A percentile compares a stretch with the other conserved stretches of the same genome.
Conservation (phyloP, 257 asterid species). For the Gynochthodes officinalis region DNA sequence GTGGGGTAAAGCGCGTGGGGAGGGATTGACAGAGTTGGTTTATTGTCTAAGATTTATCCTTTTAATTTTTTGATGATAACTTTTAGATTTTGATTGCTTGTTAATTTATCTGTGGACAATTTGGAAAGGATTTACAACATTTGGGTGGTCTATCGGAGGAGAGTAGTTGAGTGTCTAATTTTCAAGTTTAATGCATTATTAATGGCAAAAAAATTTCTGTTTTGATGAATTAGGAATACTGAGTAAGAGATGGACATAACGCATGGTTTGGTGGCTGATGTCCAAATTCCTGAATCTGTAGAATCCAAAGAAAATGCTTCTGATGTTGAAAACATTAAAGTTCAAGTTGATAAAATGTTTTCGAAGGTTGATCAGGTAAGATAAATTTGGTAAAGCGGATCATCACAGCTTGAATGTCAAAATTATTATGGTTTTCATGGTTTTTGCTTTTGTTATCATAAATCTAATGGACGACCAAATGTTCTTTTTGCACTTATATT, state of each 20-base stretch:
- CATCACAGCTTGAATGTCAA: background rate
- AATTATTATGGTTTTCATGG: background rate
- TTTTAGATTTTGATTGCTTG: background rate
- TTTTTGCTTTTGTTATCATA: background rate
- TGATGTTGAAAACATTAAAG: constrained; percentile 10
- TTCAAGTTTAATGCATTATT: background rate
- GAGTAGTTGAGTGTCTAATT: no score
- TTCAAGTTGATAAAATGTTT: constrained; percentile 13
- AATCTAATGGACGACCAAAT: background rate
- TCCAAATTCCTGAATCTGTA: constrained; percentile 4
- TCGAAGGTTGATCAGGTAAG: constrained; percentile 23
- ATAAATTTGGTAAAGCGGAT: background rate
- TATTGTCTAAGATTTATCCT: background rate
- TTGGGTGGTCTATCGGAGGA: background rate
- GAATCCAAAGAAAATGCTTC: constrained; percentile 13
- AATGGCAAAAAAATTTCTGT: background rate
- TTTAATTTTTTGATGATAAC: background rate
- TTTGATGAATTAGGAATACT: background rate
- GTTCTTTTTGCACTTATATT: background rate
- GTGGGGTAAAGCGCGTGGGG: background rate
- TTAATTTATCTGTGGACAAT: background rate
- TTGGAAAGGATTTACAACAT: background rate
- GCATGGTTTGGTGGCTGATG: constrained; percentile 8
- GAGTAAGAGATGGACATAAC: constrained; percentile 16
- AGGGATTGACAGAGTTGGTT: background rate